Evolutionary conservation across 2,329 filamentous ascomycete genomes (phyloP).

Genomic region (Pyrenochaeta sp.): DNA sequence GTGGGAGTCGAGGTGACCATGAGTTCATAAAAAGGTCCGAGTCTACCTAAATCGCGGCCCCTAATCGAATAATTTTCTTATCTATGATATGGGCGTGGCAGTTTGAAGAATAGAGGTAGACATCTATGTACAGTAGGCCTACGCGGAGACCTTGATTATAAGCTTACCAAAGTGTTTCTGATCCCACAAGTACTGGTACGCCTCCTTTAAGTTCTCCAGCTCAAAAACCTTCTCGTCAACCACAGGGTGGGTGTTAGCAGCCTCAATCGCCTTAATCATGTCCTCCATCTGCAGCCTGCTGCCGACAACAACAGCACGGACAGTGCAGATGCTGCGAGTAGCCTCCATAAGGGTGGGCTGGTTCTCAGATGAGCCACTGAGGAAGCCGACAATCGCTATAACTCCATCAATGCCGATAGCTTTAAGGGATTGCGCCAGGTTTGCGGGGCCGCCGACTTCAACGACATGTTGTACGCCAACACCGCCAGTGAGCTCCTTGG

Average conservation of each 20-base stretch:
- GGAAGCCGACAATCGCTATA: constrained; percentile 63
- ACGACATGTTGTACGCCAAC: constrained; percentile 68
- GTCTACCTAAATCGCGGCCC: no score
- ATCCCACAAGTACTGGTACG: constrained; percentile 58
- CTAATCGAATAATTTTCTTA: no score
- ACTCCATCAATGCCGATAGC: constrained; percentile 63
- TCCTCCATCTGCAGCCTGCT: constrained; percentile 64
- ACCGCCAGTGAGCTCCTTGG: constrained; percentile 58
- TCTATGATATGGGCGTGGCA: no score
- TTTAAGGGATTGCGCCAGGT: constrained; percentile 60
- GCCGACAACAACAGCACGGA: constrained; percentile 65
- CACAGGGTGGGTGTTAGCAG: constrained; percentile 65
- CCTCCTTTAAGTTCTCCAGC: constrained; percentile 60
- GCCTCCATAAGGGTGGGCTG: constrained; percentile 62
- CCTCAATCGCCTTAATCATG: constrained; percentile 66
- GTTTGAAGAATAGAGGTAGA: no score
- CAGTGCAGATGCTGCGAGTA: constrained; percentile 58
- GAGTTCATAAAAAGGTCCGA: no score
- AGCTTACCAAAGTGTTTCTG: constrained; percentile 55
- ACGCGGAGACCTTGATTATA: constrained; percentile 38
- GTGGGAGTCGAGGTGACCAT: no score
- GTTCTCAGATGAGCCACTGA: constrained; percentile 58
- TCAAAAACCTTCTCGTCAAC: constrained; percentile 65
- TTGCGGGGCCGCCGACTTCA: constrained; percentile 72
- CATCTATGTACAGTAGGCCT: no score